Conservation (phyloP, 192 early-diverging fungal genomes). For the Lunasporangiospora selenospora region DNA sequence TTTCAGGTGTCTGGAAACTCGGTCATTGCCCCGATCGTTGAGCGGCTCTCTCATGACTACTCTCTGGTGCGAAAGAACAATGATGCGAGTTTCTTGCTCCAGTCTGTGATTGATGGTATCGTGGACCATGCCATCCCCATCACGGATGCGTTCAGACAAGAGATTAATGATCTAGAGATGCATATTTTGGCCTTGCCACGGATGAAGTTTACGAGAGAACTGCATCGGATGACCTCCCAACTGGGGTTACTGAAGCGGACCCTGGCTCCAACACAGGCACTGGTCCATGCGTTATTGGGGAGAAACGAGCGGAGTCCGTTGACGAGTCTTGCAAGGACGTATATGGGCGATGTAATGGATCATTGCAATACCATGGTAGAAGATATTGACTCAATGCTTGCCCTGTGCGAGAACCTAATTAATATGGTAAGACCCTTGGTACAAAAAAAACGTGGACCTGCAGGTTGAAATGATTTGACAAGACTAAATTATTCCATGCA, state of each 20-base stretch:
- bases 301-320: constrained; percentile 42
- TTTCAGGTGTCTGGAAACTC: constrained; percentile 49
- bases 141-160: constrained; percentile 48
- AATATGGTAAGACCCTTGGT: constrained; percentile 53
- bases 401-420: constrained; percentile 52
- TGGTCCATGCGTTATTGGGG: constrained; percentile 47
- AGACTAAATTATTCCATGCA: constrained; percentile 7
- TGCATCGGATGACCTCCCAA: constrained; percentile 56
- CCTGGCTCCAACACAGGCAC: constrained; percentile 52
- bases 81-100: constrained; percentile 51
- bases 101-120: constrained; percentile 55
- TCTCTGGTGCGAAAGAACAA: constrained; percentile 37
- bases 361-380: constrained; percentile 59
- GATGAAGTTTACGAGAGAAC: constrained; percentile 48
- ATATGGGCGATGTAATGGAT: constrained; percentile 59
- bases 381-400: constrained; percentile 52
- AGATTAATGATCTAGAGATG: constrained; percentile 49
- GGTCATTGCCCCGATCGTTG: constrained; percentile 43
- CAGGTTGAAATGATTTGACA: too few relatives aligned
- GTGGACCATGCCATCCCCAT: constrained; percentile 56
- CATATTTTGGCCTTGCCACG: constrained; percentile 46
- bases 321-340: constrained; percentile 42
- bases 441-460: too few relatives aligned
- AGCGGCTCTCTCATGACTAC: constrained; percentile 31
- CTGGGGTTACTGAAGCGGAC: constrained; percentile 50